Evolutionary conservation across 169 alveolate species (phyloP).

Genomic region (Blepharisma undulans): DNA sequence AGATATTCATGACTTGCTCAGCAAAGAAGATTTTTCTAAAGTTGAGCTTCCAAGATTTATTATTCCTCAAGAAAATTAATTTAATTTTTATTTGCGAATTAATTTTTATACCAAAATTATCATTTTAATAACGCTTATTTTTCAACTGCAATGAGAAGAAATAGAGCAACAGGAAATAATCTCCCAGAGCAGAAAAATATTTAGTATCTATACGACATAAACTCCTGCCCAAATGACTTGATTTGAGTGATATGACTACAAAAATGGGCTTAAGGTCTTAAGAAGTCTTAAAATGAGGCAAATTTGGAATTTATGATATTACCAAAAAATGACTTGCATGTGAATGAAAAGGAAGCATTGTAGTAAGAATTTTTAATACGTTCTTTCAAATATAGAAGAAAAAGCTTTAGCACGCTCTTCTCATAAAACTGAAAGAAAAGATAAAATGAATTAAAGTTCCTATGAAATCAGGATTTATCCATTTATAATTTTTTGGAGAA

Average conservation of each 20-base stretch:
- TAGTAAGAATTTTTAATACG: neutral
- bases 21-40: neutral
- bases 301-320: neutral
- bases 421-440: neutral
- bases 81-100: no score
- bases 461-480: neutral
- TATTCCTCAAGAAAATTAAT: neutral
- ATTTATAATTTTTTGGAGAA: no score
- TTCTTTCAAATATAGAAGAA: neutral
- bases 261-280: neutral
- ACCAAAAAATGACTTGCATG: neutral
- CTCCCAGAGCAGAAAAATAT: neutral
- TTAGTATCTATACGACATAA: neutral
- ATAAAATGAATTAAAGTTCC: neutral
- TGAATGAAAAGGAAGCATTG: neutral
- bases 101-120: neutral
- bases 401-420: neutral
- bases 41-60: slow-evolving; percentile 4
- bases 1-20: neutral
- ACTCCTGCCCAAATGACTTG: neutral
- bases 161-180: neutral
- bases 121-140: neutral
- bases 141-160: neutral
- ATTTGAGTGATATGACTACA: neutral
- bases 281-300: neutral